Evolutionary conservation across 352 stramenopile genomes (phyloP), one percentile per base, ranked within the genome.

Genomic region (Sclerospora graminicola): DNA sequence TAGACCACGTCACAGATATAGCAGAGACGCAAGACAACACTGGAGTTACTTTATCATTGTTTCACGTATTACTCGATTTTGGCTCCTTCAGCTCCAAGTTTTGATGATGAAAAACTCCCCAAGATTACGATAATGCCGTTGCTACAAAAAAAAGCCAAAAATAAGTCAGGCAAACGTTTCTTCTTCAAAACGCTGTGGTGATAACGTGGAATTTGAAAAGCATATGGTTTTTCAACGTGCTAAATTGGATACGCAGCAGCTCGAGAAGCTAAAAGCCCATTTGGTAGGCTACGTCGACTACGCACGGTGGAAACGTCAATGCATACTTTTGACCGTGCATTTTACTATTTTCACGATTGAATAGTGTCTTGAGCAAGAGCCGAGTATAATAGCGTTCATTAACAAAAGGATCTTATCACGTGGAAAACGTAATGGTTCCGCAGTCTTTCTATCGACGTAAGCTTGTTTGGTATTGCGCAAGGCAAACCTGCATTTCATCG

Each of bases 401-500:
- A 88, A 88, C 59, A 84, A 84, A 48, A 85, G 82, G 66, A 82
- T 52, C 33, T 61, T 65, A 0, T 66, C 67, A 0, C 75, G 58
- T 51, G 57, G 57, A 6, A 52, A 52, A 5, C 62, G 28, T 34
- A 49, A 33, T 23, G 38, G 32, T 2, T 47, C 81, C 81, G 7
- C 57, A 82, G 20, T 86, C 78, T 15, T 87, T 93, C 26, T 81
- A 69, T 32, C 78, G 81, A n/a, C 78, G 81, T 1, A 76, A 93
- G n/a, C n/a, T n/a, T n/a, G n/a, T n/a, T n/a, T n/a, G n/a, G n/a
- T n/a, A n/a, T n/a, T n/a, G n/a, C n/a, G 41, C 11, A 41, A 58
- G 18, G 42, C 49, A 0, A 68, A 68, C 9, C 55, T 48, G 45
- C 58, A 63, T 33, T 62, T 54, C 32, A 68, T 45, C 19, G 45